A percentile compares a stretch with the other conserved stretches of the same genome.
Evolutionary conservation across 2,329 filamentous ascomycete species (phyloP).

Genomic region (Exophiala viscosa): DNA sequence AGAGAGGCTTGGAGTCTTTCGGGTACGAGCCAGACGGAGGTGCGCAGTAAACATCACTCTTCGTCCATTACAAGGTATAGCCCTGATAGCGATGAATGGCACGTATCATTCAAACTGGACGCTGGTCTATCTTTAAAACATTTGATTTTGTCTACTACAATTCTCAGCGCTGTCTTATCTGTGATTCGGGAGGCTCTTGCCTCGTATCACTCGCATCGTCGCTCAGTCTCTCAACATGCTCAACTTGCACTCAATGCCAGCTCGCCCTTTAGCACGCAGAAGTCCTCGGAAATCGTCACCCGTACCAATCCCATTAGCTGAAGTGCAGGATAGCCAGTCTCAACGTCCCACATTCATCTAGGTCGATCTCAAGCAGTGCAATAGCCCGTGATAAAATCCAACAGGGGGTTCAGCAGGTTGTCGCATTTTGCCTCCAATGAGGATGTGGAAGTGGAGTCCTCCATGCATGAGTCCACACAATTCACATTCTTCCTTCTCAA

Average conservation of each 20-base stretch:
- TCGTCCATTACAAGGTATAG: background rate
- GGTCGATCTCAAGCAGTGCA: slow-evolving; percentile 5
- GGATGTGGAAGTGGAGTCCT: background rate
- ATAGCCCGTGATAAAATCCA: slow-evolving; percentile 15
- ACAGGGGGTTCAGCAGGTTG: slow-evolving; percentile 4
- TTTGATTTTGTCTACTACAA: background rate
- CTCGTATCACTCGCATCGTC: background rate
- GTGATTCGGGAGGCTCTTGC: too few species aligned
- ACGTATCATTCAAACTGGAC: too few species aligned
- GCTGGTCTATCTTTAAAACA: background rate
- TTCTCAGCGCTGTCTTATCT: background rate
- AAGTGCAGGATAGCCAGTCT: too few species aligned
- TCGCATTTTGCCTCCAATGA: background rate
- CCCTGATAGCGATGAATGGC: background rate
- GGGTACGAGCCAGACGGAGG: background rate
- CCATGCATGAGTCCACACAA: too few species aligned
- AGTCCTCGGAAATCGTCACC: background rate
- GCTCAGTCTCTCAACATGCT: background rate
- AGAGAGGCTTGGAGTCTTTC: slow-evolving; percentile 22
- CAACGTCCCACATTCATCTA: background rate
- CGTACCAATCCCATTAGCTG: too few species aligned
- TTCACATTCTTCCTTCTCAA: too few species aligned
- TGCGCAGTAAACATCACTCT: background rate
- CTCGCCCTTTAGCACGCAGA: background rate
- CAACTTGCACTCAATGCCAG: background rate